Percentiles rank a stretch among this genome's conserved stretches.
Conservation (phyloP, 805 yeast species). For the Hanseniaspora singularis region DNA sequence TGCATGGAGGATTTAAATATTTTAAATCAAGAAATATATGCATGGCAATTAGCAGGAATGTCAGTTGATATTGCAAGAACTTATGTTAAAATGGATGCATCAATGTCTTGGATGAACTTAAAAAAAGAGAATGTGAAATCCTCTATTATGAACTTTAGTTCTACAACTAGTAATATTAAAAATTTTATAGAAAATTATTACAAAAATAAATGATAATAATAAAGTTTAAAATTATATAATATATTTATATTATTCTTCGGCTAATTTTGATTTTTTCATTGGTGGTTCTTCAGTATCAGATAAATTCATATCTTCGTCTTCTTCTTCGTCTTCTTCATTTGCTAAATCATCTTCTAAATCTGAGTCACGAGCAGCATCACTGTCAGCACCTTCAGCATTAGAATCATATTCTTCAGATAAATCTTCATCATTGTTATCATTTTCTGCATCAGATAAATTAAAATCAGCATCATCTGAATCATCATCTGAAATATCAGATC, state of each 20-base stretch:
- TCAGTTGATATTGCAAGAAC: constrained; percentile 9
- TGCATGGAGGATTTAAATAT: constrained; percentile 4
- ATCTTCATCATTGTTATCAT: constrained; percentile 47
- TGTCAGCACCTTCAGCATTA: constrained; percentile 33
- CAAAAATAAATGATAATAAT: neutral
- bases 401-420: constrained; percentile 79
- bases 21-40: constrained; percentile 1
- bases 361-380: constrained; percentile 25
- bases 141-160: constrained; percentile 2
- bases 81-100: neutral
- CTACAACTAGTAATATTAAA: constrained; percentile 5
- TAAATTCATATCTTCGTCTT: neutral
- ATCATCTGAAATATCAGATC: constrained; percentile 43
- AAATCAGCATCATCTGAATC: constrained; percentile 84
- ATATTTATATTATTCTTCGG: neutral
- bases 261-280: constrained; percentile 7
- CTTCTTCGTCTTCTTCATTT: constrained; percentile 14
- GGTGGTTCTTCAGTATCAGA: constrained; percentile 14
- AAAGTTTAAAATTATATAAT: neutral
- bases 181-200: neutral
- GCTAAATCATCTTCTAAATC: constrained; percentile 19
- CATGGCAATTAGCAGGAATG: constrained; percentile 10
- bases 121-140: neutral
- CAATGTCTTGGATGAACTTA: constrained; percentile 1
- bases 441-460: constrained; percentile 37